These are phyloP conservation scores for Kodamaea nitidulidarum DNA, from an alignment of 805 yeast species.

Conservation along the genomic window DNA sequence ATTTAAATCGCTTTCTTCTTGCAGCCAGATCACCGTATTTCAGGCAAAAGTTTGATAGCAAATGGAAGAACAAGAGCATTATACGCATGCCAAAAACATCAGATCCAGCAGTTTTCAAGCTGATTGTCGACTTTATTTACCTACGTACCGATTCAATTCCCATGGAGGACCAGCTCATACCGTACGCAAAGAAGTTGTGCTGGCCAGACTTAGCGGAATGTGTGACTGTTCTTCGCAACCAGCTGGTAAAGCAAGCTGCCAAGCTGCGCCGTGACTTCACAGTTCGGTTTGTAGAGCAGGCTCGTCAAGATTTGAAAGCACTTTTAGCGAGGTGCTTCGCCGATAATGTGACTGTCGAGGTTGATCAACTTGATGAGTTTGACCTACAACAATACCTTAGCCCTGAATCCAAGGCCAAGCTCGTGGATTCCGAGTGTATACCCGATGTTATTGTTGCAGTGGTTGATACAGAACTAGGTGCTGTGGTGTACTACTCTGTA, in stretches of 20 bases:
- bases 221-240: not conserved
- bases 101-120: slow-evolving; percentile 19
- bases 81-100: slow-evolving; percentile 15
- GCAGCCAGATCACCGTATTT: slow-evolving; percentile 33
- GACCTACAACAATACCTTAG: slow-evolving; percentile 17
- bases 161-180: slow-evolving; percentile 28
- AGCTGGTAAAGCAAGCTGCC: slow-evolving; percentile 16
- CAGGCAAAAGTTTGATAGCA: slow-evolving; percentile 16
- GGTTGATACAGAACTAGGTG: slow-evolving; percentile 18
- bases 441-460: slow-evolving; percentile 50
- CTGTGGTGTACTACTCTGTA: slow-evolving; percentile 47
- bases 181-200: slow-evolving; percentile 23
- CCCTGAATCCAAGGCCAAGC: slow-evolving; percentile 10
- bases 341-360: slow-evolving; percentile 12
- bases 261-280: slow-evolving; percentile 31
- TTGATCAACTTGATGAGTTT: slow-evolving; percentile 26
- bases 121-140: slow-evolving; percentile 28
- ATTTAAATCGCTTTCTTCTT: slow-evolving; percentile 30
- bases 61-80: slow-evolving; percentile 18
- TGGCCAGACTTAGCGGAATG: slow-evolving; percentile 9
- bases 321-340: slow-evolving; percentile 27
- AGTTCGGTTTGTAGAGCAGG: slow-evolving; percentile 29
- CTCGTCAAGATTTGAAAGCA: slow-evolving; percentile 28
- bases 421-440: slow-evolving; percentile 17
- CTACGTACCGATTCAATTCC: slow-evolving; percentile 33